These are phyloP conservation scores for Hanseniaspora osmophila DNA, from an alignment of 805 yeast species.

Conservation along the genomic window DNA sequence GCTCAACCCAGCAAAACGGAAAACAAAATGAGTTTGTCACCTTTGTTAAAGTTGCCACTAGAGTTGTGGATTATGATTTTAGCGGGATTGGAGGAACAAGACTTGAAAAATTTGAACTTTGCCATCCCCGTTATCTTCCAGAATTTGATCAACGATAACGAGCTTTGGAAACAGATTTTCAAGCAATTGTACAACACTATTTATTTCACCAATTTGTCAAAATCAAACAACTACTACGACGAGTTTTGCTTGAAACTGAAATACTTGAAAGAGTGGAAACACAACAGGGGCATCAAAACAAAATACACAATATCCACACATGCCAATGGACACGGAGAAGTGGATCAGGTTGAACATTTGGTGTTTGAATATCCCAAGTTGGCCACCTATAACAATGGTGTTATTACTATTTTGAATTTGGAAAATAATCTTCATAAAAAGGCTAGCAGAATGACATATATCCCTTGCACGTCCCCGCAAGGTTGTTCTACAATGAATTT, in stretches of 20 bases:
- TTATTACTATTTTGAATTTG: slow-evolving; percentile 20
- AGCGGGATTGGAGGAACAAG: slow-evolving; percentile 24
- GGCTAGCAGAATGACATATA: slow-evolving; percentile 19
- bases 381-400: slow-evolving; percentile 23
- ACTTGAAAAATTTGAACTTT: slow-evolving; percentile 20
- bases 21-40: too few relatives aligned
- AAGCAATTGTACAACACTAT: slow-evolving; percentile 17
- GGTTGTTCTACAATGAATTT: slow-evolving; percentile 25
- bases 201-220: slow-evolving; percentile 25
- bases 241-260: slow-evolving; percentile 23
- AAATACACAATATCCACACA: slow-evolving; percentile 19
- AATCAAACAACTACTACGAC: slow-evolving; percentile 21
- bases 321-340: slow-evolving; percentile 6
- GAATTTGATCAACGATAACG: slow-evolving; percentile 25
- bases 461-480: slow-evolving; percentile 25
- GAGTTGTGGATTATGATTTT: slow-evolving; percentile 25
- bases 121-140: slow-evolving; percentile 19
- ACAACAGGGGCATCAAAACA: slow-evolving; percentile 21
- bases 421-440: slow-evolving; percentile 8
- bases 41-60: slow-evolving; percentile 20
- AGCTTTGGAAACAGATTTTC: slow-evolving; percentile 29
- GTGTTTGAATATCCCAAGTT: slow-evolving; percentile 23
- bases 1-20: too few relatives aligned
- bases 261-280: slow-evolving; percentile 21
- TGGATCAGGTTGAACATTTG: slow-evolving; percentile 16